Evolutionary conservation across 371 early-diverging fungal genomes (phyloP).

Genomic region (Saksenaea oblongispora): DNA sequence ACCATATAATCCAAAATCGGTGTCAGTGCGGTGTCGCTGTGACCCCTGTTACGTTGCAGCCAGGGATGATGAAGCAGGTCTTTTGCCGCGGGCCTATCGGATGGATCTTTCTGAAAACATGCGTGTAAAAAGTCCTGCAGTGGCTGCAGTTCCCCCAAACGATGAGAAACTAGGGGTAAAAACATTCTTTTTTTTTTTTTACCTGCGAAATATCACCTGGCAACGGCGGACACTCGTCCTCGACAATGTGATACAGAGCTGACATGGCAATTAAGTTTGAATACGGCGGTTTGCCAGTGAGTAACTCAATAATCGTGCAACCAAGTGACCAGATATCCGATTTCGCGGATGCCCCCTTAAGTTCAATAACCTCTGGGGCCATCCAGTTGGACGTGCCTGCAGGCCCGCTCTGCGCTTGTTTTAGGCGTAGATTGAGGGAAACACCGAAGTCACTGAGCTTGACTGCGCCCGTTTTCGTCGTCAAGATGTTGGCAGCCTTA

Average conservation of each 20-base stretch:
- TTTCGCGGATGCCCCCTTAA: conserved; percentile 77
- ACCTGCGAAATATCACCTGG: conserved; percentile 71
- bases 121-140: conserved; percentile 65
- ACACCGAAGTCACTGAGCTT: conserved; percentile 96
- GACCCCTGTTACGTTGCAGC: conserved; percentile 36
- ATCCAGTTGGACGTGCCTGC: conserved; percentile 98
- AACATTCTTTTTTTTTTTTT: conserved; percentile 13
- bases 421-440: conserved; percentile 73
- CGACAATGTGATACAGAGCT: conserved; percentile 87
- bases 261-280: conserved; percentile 81
- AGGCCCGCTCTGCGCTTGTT: conserved; percentile 63
- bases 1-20: conserved; percentile 14
- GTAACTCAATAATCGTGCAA: conserved; percentile 86
- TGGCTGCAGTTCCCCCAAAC: conserved; percentile 29
- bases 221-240: conserved; percentile 80
- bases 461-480: conserved; percentile 88
- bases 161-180: background rate
- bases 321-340: conserved; percentile 91
- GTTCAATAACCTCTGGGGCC: conserved; percentile 96
- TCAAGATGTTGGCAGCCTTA: conserved; percentile 93
- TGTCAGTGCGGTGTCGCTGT: background rate
- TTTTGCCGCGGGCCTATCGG: conserved; percentile 61
- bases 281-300: conserved; percentile 88
- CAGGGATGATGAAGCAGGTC: conserved; percentile 68
- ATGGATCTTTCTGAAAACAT: conserved; percentile 82